A percentile compares a stretch with the other conserved stretches of the same genome.
Evolutionary conservation across 345 rosid species (phyloP).

Genomic region (Stellera chamaejasme): DNA sequence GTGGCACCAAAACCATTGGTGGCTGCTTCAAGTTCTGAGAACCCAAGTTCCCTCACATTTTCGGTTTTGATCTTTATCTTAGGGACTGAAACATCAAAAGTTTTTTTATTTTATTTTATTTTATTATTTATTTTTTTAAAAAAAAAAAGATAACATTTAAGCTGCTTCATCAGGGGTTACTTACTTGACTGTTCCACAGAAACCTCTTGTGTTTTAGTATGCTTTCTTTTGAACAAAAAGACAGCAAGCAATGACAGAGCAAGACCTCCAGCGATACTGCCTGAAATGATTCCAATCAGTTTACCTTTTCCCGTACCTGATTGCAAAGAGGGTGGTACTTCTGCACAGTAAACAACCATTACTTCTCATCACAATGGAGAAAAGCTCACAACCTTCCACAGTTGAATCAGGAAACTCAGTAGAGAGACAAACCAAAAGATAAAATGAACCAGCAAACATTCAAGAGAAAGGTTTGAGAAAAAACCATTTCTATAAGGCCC

Average conservation of each 20-base stretch:
- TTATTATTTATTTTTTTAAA: no score
- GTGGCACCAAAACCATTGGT: conserved; percentile 24
- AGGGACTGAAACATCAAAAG: conserved; percentile 11
- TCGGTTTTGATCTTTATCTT: conserved; percentile 30
- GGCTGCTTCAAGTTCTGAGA: conserved; percentile 34
- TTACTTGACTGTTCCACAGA: conserved; percentile 15
- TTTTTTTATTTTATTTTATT: no score
- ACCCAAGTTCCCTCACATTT: conserved; percentile 31
- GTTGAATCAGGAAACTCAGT: not conserved
- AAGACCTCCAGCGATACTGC: conserved; percentile 14
- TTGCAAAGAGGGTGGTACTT: not conserved
- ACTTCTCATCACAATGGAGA: not conserved
- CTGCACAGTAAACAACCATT: conserved; percentile 8
- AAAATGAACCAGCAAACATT: no score
- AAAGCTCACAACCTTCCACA: not conserved
- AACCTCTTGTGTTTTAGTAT: not conserved
- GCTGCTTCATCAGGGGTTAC: conserved; percentile 3
- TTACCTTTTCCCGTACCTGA: conserved; percentile 23
- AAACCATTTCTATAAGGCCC: conserved; percentile 37
- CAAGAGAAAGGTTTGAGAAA: conserved; percentile 7
- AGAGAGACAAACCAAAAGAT: not conserved
- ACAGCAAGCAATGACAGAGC: conserved; percentile 10
- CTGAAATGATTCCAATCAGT: conserved; percentile 19
- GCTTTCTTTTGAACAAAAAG: conserved; percentile 12
- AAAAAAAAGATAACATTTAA: no score